Conservation (phyloP, 2,329 filamentous ascomycete genomes). For the Fusarium ambrosium region DNA sequence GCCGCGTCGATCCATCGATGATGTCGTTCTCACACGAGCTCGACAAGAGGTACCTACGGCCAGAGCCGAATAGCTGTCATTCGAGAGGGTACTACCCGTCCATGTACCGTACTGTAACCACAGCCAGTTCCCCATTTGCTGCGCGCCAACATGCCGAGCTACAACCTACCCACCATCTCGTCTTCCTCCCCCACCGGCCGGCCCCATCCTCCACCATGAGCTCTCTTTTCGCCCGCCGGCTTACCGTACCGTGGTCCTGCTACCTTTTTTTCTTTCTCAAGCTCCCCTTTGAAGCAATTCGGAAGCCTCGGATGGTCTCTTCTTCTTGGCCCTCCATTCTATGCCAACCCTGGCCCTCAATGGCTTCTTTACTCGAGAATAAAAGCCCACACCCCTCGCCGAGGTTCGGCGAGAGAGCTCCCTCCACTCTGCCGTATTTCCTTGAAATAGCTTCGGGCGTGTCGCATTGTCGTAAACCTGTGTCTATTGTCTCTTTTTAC, state of each 20-base stretch:
- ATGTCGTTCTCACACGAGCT: constrained; percentile 7
- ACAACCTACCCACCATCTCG: constrained; percentile 2
- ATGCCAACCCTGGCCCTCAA: constrained; percentile 19
- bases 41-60: constrained; percentile 6
- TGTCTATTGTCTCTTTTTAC: not conserved
- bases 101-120: constrained; percentile 3
- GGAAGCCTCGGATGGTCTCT: constrained; percentile 43
- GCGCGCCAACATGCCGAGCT: constrained; percentile 1
- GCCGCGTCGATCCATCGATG: constrained; percentile 34
- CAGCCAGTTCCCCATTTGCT: not conserved
- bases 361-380: constrained; percentile 13
- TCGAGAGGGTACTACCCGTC: constrained; percentile 1
- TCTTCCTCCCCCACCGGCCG: constrained; percentile 29
- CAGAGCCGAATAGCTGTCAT: constrained; percentile 5
- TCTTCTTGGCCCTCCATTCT: constrained; percentile 19
- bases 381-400: constrained; percentile 13
- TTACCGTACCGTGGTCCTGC: constrained; percentile 24
- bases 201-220: constrained; percentile 27
- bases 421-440: constrained; percentile 19
- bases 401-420: constrained; percentile 6
- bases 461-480: constrained; percentile 19
- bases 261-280: not conserved
- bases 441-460: constrained; percentile 28
- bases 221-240: constrained; percentile 10
- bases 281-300: constrained; percentile 44